Percentiles rank a stretch among this genome's conserved stretches.
Evolutionary conservation across 305 asterid species (phyloP).

Genomic region (Ruellia speciosa): DNA sequence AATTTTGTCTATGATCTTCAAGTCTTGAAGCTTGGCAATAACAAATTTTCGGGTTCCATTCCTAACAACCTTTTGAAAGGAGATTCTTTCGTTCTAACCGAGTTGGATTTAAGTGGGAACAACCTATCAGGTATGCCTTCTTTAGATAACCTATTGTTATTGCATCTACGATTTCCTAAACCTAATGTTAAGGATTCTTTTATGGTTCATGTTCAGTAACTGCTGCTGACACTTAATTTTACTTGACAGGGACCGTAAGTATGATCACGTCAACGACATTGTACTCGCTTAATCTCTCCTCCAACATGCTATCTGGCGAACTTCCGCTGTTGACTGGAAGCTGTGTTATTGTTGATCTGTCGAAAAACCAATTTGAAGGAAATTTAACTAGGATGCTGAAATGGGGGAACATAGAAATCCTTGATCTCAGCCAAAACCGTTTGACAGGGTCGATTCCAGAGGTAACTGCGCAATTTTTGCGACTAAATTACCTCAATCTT

Average conservation of each 20-base stretch:
- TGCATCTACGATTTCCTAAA: not conserved
- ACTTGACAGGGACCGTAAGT: constrained; percentile 53
- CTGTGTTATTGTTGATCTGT: constrained; percentile 63
- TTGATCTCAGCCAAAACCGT: constrained; percentile 79
- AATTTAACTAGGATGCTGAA: constrained; percentile 56
- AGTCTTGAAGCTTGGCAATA: constrained; percentile 68
- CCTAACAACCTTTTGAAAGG: constrained; percentile 85
- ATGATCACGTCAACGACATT: constrained; percentile 83
- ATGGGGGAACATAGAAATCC: constrained; percentile 79
- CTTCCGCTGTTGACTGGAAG: constrained; percentile 79
- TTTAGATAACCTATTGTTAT: not conserved
- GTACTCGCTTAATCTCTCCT: constrained; percentile 62
- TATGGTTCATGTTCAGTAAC: not conserved
- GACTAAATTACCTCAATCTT: constrained; percentile 66
- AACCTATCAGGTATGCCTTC: constrained; percentile 66
- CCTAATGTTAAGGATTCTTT: not conserved
- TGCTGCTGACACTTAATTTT: not conserved
- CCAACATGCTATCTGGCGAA: constrained; percentile 75
- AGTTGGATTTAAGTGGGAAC: constrained; percentile 87
- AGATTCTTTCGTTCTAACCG: constrained; percentile 64
- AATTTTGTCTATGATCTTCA: constrained; percentile 80
- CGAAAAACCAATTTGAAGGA: constrained; percentile 70
- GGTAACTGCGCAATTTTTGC: constrained; percentile 71
- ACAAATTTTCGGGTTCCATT: constrained; percentile 61
- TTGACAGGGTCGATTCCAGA: constrained; percentile 70